phyloP scores from a whole-genome alignment of 257 asterid genomes.

The Gentiana macrophylla region DNA sequence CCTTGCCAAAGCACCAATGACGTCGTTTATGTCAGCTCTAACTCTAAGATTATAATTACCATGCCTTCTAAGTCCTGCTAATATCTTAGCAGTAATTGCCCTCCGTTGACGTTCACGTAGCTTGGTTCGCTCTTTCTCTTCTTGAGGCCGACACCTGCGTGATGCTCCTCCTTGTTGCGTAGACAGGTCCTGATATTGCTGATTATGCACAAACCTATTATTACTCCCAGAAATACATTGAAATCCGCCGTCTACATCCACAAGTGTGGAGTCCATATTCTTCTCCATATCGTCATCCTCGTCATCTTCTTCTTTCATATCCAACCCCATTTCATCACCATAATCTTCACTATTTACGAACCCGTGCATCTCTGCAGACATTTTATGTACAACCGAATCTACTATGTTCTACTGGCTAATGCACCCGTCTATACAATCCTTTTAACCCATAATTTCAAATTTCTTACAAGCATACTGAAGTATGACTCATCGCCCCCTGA shows the following conservation, averaged over 20 bases:
- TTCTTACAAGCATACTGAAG: neutral
- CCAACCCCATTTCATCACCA: slow-evolving; percentile 93
- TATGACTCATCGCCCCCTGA: neutral
- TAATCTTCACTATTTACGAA: slow-evolving; percentile 75
- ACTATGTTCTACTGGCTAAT: slow-evolving; percentile 9
- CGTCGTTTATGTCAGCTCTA: slow-evolving; percentile 96
- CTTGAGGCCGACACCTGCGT: slow-evolving; percentile 89
- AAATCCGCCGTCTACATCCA: slow-evolving; percentile 48
- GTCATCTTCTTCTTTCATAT: slow-evolving; percentile 84
- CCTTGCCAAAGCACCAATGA: slow-evolving; percentile 94
- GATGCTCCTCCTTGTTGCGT: slow-evolving; percentile 56
- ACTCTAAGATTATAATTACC: slow-evolving; percentile 97
- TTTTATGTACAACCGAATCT: slow-evolving; percentile 3
- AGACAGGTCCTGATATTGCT: slow-evolving; percentile 64
- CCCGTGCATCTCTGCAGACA: slow-evolving; percentile 70
- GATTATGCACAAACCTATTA: slow-evolving; percentile 44
- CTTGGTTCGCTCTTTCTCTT: slow-evolving; percentile 97
- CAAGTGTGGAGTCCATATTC: slow-evolving; percentile 31
- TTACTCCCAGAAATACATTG: slow-evolving; percentile 32
- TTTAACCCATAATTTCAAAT: slow-evolving; percentile 14
- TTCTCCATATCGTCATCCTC: slow-evolving; percentile 70
- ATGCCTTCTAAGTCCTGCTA: slow-evolving; percentile 95
- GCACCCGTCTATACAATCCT: neutral
- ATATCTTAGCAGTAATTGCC: slow-evolving; percentile 92
- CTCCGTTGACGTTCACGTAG: slow-evolving; percentile 92